Base-by-base conservation (phyloP, 495 filamentous ascomycete genomes). In the Lasiosphaeria ovina region DNA sequence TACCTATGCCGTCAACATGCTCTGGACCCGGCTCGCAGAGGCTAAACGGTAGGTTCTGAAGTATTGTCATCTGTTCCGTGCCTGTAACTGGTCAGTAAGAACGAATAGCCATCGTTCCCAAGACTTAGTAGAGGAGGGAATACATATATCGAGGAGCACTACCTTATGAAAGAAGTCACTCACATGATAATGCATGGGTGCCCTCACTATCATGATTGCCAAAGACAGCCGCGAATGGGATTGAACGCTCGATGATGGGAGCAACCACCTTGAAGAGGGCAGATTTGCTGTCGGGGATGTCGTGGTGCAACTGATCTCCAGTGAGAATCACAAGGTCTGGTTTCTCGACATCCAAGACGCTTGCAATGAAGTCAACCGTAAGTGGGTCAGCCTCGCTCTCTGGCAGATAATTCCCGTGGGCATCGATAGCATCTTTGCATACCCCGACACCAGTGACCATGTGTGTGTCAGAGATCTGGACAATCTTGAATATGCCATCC, bases 251-350 rank as follows among this genome's bases (percentile, higher is more conserved):
- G 53, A 75, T 70, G 44, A 75, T 61, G 67, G 67, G 71, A 56
- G 64, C 65, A 69, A 72, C 71, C 31, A 77, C 72, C 65, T 77
- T 77, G 56, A 77, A 75, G 42, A 77, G 68, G 51, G 72, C 59
- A 64, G 74, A 67, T 66, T 77, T 71, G 64, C 64, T 75, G 62
- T 77, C 72, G 49, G 54, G 54, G 62, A 73, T 71, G 49, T 69
- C 67, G 55, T 71, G 69, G 64, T 75, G 65, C 57, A 75, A 61
- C 62, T 73, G 69, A 68, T 75, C 71, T 69, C 69, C 67, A 64
- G 67, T 72, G 42, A 75, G 61, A 57, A 75, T 44, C 8, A 75
- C 69, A 66, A 75, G 69, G 61, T 75, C 69, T 62, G 72, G 69
- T 61, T 71, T 69, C 60, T 75, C 71, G 54, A 64, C 63, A 68